These are phyloP conservation scores for Gyromitra esculenta DNA, from an alignment of 2,329 filamentous ascomycete genomes.

Conservation along the genomic window DNA sequence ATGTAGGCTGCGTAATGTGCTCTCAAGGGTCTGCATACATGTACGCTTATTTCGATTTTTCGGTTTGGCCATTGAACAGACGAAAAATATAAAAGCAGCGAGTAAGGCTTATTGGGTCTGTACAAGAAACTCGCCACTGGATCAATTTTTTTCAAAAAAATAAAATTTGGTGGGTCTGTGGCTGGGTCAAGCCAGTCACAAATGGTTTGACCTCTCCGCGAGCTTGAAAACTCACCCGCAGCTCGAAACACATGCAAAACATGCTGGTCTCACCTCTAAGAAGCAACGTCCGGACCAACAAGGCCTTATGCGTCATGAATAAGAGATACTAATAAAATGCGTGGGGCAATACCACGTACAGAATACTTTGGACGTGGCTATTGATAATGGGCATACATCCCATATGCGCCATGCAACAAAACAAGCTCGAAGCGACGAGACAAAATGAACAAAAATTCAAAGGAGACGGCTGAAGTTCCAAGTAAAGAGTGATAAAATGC, in stretches of 20 bases:
- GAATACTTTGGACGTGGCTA: not conserved
- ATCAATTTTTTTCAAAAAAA: not conserved
- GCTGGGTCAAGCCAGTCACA: conserved; percentile 3
- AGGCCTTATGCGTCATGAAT: not conserved
- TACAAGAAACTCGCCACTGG: not conserved
- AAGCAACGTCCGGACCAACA: not conserved
- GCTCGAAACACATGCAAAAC: conserved; percentile 1
- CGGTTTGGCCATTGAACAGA: not conserved
- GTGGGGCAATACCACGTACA: not conserved
- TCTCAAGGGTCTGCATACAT: not conserved
- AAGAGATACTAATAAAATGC: not conserved
- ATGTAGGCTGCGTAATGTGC: not conserved
- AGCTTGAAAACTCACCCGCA: conserved; percentile 1
- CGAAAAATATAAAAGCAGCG: conserved; percentile 1
- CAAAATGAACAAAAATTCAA: not conserved
- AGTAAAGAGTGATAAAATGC: not conserved
- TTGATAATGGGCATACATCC: not conserved
- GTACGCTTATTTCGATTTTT: not conserved
- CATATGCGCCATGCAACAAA: not conserved
- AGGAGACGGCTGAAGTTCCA: not conserved
- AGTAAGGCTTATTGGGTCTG: not conserved
- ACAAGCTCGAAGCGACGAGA: not conserved
- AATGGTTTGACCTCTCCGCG: not conserved
- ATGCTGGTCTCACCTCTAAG: not conserved
- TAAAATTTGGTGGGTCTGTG: not conserved